Conservation (phyloP, 1,284 basidiomycete genomes). For the Crepidotus sp. region DNA sequence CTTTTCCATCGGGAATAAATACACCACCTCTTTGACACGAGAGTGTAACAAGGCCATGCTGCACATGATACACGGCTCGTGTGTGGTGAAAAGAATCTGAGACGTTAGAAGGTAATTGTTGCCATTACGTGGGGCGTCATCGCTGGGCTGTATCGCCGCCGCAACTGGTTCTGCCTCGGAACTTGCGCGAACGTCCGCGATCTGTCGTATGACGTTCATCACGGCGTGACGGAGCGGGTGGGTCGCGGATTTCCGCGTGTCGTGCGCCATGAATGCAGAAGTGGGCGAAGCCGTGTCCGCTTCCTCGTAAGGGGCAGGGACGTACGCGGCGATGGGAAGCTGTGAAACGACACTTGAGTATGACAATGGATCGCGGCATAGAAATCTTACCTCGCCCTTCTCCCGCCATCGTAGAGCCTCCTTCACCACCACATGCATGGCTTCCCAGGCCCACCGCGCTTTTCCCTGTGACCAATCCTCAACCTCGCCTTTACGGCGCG, state of each 20-base stretch:
- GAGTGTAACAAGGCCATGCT: slow-evolving; percentile 90
- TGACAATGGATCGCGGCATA: not conserved
- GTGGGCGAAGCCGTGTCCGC: slow-evolving; percentile 25
- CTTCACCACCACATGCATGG: slow-evolving; percentile 44
- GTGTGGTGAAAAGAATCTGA: slow-evolving; percentile 76
- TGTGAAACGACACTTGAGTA: slow-evolving; percentile 24
- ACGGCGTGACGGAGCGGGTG: slow-evolving; percentile 82
- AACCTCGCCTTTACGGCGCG: slow-evolving; percentile 59
- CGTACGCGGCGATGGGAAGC: slow-evolving; percentile 71
- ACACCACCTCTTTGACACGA: slow-evolving; percentile 78
- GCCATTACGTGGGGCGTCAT: slow-evolving; percentile 40
- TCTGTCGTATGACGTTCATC: slow-evolving; percentile 64
- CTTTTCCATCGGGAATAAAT: slow-evolving; percentile 57
- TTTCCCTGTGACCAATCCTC: slow-evolving; percentile 61
- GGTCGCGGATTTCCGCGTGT: slow-evolving; percentile 55
- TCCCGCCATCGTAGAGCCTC: slow-evolving; percentile 41
- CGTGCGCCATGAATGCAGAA: slow-evolving; percentile 49
- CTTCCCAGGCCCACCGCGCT: slow-evolving; percentile 66
- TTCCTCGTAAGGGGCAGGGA: slow-evolving; percentile 50
- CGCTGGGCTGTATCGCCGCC: slow-evolving; percentile 16
- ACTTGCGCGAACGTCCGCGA: slow-evolving; percentile 51
- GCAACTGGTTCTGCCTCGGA: slow-evolving; percentile 3
- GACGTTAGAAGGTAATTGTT: slow-evolving; percentile 81
- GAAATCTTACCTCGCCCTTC: slow-evolving; percentile 46
- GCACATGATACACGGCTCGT: slow-evolving; percentile 95